Percentiles rank a stretch among this genome's conserved stretches.
Conservation (phyloP, 2,329 filamentous ascomycete genomes). For the Colletotrichum echinochloae region DNA sequence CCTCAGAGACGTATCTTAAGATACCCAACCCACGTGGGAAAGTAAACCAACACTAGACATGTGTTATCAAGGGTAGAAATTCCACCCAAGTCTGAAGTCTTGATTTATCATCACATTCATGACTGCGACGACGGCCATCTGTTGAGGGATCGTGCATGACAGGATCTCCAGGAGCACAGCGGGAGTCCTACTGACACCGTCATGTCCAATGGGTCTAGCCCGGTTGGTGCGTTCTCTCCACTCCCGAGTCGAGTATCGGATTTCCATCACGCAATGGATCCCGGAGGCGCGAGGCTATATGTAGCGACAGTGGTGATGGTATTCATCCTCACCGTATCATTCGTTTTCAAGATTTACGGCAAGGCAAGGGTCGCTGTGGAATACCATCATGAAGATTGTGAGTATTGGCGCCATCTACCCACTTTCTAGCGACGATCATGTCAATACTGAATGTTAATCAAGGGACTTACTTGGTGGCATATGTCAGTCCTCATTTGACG, state of each 20-base stretch:
- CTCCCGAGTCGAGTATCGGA: conserved; percentile 12
- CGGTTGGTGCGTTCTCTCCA: neutral
- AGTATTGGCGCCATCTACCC: neutral
- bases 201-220: neutral
- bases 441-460: too few relatives aligned
- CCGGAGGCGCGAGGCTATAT: conserved; percentile 3
- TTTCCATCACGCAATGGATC: conserved; percentile 38
- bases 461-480: conserved; percentile 12
- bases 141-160: neutral
- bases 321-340: neutral
- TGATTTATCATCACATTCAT: neutral
- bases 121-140: neutral
- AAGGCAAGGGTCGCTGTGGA: neutral
- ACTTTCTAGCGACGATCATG: too few relatives aligned
- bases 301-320: neutral
- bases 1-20: neutral
- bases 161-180: neutral
- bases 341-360: neutral
- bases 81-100: neutral
- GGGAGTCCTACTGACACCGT: neutral
- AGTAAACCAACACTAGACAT: neutral
- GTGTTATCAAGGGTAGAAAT: neutral
- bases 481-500: neutral
- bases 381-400: conserved; percentile 15
- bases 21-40: neutral